These are phyloP conservation scores for Candida broadrunensis DNA, from an alignment of 805 yeast genomes.

Conservation along the genomic window DNA sequence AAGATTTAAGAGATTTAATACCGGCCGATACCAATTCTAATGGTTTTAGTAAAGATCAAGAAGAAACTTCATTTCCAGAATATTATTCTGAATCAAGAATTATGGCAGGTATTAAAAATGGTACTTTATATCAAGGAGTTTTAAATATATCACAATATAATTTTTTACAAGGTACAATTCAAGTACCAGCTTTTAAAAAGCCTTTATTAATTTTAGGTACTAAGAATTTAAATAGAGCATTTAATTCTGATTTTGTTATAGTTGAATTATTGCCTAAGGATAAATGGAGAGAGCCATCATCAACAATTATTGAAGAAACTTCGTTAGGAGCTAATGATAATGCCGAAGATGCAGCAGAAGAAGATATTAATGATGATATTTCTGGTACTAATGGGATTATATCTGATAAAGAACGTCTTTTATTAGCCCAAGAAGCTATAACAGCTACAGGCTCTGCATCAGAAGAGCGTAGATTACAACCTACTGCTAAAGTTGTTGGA, in stretches of 20 bases:
- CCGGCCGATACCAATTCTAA: conserved; percentile 38
- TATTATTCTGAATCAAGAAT: conserved; percentile 78
- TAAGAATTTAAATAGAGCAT: conserved; percentile 82
- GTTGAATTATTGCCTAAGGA: conserved; percentile 83
- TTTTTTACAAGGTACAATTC: conserved; percentile 81
- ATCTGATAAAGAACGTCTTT: conserved; percentile 67
- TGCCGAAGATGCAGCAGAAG: conserved; percentile 54
- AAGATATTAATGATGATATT: conserved; percentile 8
- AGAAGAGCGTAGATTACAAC: conserved; percentile 55
- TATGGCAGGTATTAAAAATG: conserved; percentile 87
- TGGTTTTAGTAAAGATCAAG: conserved; percentile 32
- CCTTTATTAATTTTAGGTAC: conserved; percentile 83
- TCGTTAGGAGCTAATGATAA: conserved; percentile 57
- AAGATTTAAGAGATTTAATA: conserved; percentile 73
- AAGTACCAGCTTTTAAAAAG: conserved; percentile 67
- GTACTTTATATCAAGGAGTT: conserved; percentile 82
- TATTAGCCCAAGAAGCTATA: conserved; percentile 75
- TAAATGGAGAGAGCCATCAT: conserved; percentile 85
- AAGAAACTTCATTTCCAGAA: conserved; percentile 66
- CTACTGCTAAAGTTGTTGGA: conserved; percentile 93
- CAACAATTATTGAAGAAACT: conserved; percentile 75
- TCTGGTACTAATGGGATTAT: conserved; percentile 34
- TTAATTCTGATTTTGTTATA: conserved; percentile 88
- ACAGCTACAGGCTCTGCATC: conserved; percentile 49
- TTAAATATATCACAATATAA: conserved; percentile 82